Conservation (phyloP, 371 early-diverging fungal genomes). For the Capillidium heterosporum region DNA sequence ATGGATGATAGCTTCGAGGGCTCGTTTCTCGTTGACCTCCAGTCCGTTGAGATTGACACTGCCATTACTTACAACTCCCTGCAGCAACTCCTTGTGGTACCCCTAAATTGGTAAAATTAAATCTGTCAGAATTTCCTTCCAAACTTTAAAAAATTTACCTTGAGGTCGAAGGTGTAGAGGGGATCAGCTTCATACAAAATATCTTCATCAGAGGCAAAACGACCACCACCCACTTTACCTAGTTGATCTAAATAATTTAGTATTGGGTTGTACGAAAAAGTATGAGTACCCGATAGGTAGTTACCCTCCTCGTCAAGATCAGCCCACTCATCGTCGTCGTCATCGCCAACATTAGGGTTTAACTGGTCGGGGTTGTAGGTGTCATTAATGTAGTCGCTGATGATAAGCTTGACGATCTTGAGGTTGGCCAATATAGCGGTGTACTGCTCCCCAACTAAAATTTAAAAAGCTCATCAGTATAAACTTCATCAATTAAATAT, state of each 20-base stretch:
- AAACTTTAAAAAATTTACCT: background rate
- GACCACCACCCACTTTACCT: background rate
- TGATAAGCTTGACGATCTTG: slow-evolving; percentile 65
- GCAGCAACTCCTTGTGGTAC: too few relatives aligned
- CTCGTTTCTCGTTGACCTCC: too few relatives aligned
- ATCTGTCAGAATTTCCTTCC: too few relatives aligned
- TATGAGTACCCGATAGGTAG: background rate
- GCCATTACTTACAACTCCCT: too few relatives aligned
- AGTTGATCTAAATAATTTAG: background rate
- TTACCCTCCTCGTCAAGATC: slow-evolving; percentile 5
- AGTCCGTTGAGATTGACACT: too few relatives aligned
- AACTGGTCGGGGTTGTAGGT: background rate
- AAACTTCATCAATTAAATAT: background rate
- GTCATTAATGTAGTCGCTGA: slow-evolving; percentile 43
- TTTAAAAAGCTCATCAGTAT: background rate
- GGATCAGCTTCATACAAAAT: background rate
- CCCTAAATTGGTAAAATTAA: too few relatives aligned
- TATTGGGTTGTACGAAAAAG: background rate
- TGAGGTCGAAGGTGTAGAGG: background rate
- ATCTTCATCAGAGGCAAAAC: background rate
- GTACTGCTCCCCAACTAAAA: slow-evolving; percentile 56
- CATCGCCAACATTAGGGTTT: slow-evolving; percentile 15
- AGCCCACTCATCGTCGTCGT: slow-evolving; percentile 5
- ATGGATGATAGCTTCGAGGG: too few relatives aligned
- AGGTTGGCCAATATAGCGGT: slow-evolving; percentile 51